Conservation (phyloP, 176 grass and related monocot species). For the Echinochloa phyllopogon region DNA sequence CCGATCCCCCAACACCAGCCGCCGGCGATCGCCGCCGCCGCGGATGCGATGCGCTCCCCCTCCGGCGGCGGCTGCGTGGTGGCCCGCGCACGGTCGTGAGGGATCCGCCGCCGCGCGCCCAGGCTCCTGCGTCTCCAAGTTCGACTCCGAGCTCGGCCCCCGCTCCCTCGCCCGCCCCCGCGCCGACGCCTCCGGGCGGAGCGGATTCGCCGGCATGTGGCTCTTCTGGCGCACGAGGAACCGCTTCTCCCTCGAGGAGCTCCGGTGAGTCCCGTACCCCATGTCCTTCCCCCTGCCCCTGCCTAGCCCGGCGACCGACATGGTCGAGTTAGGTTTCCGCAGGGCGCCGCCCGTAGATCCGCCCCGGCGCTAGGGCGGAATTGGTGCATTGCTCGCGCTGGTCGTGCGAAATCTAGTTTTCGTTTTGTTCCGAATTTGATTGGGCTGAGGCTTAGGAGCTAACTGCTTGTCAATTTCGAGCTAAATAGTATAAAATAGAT, state of each 20-base stretch:
- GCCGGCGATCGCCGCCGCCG: constrained; percentile 48
- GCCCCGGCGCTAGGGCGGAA: not conserved
- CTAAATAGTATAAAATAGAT: not conserved
- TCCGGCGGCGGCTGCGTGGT: constrained; percentile 28
- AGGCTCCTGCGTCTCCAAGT: not conserved
- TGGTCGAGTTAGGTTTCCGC: constrained; percentile 41
- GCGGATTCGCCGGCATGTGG: constrained; percentile 72
- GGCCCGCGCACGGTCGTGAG: constrained; percentile 29
- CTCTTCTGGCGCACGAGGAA: constrained; percentile 91
- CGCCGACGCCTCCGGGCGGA: constrained; percentile 12
- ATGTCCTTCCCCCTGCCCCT: not conserved
- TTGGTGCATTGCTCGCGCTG: not conserved
- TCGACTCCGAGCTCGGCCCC: not conserved
- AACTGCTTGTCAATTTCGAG: constrained; percentile 13
- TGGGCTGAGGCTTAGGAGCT: not conserved
- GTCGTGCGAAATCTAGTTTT: not conserved
- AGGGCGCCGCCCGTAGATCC: constrained; percentile 37
- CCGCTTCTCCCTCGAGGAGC: constrained; percentile 94
- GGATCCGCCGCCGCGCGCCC: not conserved
- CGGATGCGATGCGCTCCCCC: constrained; percentile 62
- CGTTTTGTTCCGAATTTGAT: not conserved
- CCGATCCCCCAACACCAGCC: not conserved
- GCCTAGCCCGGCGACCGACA: not conserved
- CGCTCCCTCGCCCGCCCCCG: not conserved
- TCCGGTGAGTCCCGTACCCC: constrained; percentile 65